phyloP scores from a whole-genome alignment of 805 yeast species.

The Zygoascus ofunaensis region DNA sequence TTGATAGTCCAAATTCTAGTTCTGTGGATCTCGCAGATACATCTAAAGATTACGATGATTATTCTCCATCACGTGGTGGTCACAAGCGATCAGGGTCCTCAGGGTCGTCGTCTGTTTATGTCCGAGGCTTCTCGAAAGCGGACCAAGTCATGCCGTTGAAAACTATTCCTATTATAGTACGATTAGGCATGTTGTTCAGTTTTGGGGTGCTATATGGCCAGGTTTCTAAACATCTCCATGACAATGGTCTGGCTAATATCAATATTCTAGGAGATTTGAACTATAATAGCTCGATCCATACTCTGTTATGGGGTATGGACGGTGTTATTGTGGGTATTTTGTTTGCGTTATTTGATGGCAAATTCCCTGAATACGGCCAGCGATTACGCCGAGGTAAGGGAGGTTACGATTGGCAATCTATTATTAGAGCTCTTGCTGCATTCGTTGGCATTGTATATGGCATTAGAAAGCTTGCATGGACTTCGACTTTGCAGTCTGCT shows the following conservation, averaged over 20 bases:
- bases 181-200: constrained; percentile 17
- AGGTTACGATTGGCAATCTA: constrained; percentile 27
- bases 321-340: constrained; percentile 24
- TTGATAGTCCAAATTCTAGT: not conserved
- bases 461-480: constrained; percentile 30
- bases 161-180: constrained; percentile 9
- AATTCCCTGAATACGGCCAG: constrained; percentile 14
- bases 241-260: constrained; percentile 16
- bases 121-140: constrained; percentile 6
- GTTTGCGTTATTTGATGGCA: constrained; percentile 23
- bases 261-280: not conserved
- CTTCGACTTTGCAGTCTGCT: constrained; percentile 29
- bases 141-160: constrained; percentile 15
- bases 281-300: constrained; percentile 18
- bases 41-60: not conserved
- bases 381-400: constrained; percentile 15
- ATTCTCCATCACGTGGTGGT: not conserved
- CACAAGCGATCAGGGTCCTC: constrained; percentile 4
- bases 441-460: constrained; percentile 33
- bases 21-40: not conserved
- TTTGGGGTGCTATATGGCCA: constrained; percentile 27
- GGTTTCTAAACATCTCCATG: constrained; percentile 23
- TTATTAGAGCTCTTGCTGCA: constrained; percentile 32
- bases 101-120: not conserved
- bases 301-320: constrained; percentile 22